These are phyloP conservation scores for Digitaria exilis DNA, from an alignment of 202 grass and related monocot genomes.

Conservation along the genomic window DNA sequence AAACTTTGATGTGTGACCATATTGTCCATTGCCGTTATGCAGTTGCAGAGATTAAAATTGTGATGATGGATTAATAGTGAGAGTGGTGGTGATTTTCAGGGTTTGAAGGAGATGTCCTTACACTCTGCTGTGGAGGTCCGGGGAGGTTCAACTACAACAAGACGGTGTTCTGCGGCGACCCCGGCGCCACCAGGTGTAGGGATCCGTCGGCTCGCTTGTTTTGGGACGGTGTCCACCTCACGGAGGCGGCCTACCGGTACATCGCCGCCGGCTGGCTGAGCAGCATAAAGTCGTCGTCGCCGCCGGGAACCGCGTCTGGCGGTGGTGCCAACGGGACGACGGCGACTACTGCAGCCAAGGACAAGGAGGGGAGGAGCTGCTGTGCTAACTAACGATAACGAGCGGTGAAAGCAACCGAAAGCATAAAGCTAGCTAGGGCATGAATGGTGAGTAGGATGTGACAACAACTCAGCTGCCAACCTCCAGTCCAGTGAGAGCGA, in stretches of 20 bases:
- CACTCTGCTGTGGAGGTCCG: constrained; percentile 53
- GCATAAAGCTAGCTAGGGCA: not conserved
- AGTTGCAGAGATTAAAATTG: not conserved
- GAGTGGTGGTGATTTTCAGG: constrained; percentile 42
- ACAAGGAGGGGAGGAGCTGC: not conserved
- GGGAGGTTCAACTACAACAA: constrained; percentile 34
- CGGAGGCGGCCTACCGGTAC: constrained; percentile 52
- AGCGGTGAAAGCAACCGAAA: not conserved
- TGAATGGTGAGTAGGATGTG: not conserved
- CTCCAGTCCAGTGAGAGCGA: no score
- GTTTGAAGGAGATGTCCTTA: constrained; percentile 37
- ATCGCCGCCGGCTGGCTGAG: constrained; percentile 49
- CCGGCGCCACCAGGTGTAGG: not conserved
- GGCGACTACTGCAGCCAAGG: not conserved
- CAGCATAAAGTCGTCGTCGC: not conserved
- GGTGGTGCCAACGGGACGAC: not conserved
- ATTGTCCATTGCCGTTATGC: no score
- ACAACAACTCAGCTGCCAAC: no score
- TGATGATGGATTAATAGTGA: no score
- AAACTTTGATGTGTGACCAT: not conserved
- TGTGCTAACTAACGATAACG: not conserved
- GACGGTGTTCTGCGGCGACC: constrained; percentile 32
- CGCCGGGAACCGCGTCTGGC: not conserved
- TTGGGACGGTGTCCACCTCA: constrained; percentile 68
- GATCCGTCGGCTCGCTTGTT: constrained; percentile 46